Conservation (phyloP, 768 basidiomycete genomes). For the Xerocomellus intermedius region DNA sequence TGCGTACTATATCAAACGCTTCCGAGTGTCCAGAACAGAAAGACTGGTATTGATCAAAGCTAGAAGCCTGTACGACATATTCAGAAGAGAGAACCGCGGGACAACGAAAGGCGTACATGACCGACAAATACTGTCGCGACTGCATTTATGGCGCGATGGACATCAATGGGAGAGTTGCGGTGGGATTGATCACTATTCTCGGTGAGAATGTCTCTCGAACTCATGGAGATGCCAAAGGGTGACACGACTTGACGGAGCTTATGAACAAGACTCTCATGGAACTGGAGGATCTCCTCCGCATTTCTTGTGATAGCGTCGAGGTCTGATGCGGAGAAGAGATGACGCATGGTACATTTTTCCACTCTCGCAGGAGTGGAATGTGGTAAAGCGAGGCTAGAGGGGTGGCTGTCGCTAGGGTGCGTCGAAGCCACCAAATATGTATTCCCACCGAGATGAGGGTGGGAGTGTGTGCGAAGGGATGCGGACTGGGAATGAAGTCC, state of each 20-base stretch:
- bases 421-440: slow-evolving; percentile 11
- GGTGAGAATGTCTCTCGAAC: slow-evolving; percentile 20
- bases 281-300: slow-evolving; percentile 59
- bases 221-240: slow-evolving; percentile 51
- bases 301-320: slow-evolving; percentile 63
- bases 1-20: slow-evolving; percentile 72
- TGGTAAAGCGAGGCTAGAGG: not conserved
- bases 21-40: slow-evolving; percentile 89
- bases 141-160: slow-evolving; percentile 35
- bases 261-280: slow-evolving; percentile 67
- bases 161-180: slow-evolving; percentile 34
- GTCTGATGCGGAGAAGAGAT: slow-evolving; percentile 57
- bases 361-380: slow-evolving; percentile 21
- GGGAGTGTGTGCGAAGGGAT: slow-evolving; percentile 44
- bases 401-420: slow-evolving; percentile 16
- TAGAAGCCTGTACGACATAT: slow-evolving; percentile 51
- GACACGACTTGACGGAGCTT: slow-evolving; percentile 50
- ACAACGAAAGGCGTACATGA: slow-evolving; percentile 40
- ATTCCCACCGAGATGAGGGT: slow-evolving; percentile 34
- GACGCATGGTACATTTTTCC: slow-evolving; percentile 39
- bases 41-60: slow-evolving; percentile 75
- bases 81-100: slow-evolving; percentile 1
- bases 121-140: slow-evolving; percentile 58
- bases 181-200: not conserved
- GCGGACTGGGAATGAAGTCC: slow-evolving; percentile 44